phyloP scores from a whole-genome alignment of 2,329 filamentous ascomycete genomes.

The Penicillium crustosum region DNA sequence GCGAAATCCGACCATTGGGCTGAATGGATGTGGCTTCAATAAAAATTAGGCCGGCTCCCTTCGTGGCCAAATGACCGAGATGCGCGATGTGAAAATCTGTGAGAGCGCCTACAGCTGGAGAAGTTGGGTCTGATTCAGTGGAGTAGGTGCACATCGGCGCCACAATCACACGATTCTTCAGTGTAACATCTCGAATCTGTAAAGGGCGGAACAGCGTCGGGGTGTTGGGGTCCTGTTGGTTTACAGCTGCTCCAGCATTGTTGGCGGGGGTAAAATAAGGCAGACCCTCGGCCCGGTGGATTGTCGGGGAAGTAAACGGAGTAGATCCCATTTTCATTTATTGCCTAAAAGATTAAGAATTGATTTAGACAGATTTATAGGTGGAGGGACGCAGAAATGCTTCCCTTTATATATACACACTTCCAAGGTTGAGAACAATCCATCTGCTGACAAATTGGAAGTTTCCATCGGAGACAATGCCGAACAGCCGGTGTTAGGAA shows the following conservation, averaged over 20 bases:
- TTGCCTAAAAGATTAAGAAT: neutral
- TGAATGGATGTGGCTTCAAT: conserved; percentile 76
- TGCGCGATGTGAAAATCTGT: conserved; percentile 82
- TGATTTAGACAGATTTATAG: neutral
- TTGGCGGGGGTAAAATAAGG: conserved; percentile 43
- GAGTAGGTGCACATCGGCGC: conserved; percentile 67
- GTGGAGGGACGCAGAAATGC: neutral
- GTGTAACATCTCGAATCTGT: conserved; percentile 54
- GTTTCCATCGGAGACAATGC: neutral
- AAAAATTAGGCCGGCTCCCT: conserved; percentile 70
- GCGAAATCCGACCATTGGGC: conserved; percentile 76
- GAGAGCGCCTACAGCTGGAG: conserved; percentile 57
- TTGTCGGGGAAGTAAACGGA: conserved; percentile 12
- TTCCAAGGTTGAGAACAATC: too few species aligned
- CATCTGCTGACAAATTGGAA: conserved; percentile 7
- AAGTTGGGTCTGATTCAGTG: conserved; percentile 49
- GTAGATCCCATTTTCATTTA: conserved; percentile 11
- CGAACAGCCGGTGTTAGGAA: neutral
- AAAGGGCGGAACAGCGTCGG: conserved; percentile 60
- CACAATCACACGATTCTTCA: conserved; percentile 65
- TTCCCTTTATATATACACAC: neutral
- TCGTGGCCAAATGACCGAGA: conserved; percentile 71
- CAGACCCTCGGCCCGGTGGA: conserved; percentile 25
- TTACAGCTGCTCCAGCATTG: conserved; percentile 37
- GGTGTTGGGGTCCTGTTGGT: conserved; percentile 35